Conservation (phyloP, 805 yeast genomes). For the Cyberlindnera misumaiensis region DNA sequence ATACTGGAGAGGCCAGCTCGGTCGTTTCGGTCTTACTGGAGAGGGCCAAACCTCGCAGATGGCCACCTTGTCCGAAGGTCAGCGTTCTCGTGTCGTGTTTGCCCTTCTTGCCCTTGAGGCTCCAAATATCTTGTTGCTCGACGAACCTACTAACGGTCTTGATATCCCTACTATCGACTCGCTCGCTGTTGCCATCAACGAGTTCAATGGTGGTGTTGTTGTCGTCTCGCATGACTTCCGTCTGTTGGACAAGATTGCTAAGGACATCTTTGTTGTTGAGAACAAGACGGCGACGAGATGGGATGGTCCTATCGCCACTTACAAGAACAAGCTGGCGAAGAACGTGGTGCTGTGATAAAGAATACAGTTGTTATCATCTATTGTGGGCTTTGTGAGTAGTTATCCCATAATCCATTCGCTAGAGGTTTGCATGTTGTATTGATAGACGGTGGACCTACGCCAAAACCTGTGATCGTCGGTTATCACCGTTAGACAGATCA, state of each 20-base stretch:
- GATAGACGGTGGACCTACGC: no score
- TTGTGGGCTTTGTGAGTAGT: background rate
- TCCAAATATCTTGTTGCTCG: conserved; percentile 90
- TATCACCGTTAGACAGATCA: no score
- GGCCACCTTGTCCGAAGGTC: conserved; percentile 99
- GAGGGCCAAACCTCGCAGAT: conserved; percentile 97
- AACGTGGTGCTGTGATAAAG: conserved; percentile 61
- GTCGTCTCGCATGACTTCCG: conserved; percentile 99
- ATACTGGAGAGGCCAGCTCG: conserved; percentile 97
- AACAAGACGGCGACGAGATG: conserved; percentile 93
- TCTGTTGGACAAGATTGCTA: conserved; percentile 92
- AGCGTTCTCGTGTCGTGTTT: conserved; percentile 97
- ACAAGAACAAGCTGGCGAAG: conserved; percentile 91
- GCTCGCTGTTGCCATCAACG: conserved; percentile 90
- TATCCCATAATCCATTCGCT: no score
- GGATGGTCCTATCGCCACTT: conserved; percentile 86
- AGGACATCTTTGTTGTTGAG: conserved; percentile 95
- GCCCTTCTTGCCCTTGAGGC: conserved; percentile 91
- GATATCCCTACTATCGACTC: conserved; percentile 98
- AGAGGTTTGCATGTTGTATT: no score
- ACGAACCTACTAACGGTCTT: conserved; percentile 99
- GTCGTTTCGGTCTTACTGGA: conserved; percentile 97
- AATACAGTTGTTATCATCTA: background rate
- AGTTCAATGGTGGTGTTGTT: conserved; percentile 95
- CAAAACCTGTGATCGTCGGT: no score